These are phyloP conservation scores for Stygiomarasmius scandens DNA, from an alignment of 1,284 basidiomycete genomes.

Conservation along the genomic window DNA sequence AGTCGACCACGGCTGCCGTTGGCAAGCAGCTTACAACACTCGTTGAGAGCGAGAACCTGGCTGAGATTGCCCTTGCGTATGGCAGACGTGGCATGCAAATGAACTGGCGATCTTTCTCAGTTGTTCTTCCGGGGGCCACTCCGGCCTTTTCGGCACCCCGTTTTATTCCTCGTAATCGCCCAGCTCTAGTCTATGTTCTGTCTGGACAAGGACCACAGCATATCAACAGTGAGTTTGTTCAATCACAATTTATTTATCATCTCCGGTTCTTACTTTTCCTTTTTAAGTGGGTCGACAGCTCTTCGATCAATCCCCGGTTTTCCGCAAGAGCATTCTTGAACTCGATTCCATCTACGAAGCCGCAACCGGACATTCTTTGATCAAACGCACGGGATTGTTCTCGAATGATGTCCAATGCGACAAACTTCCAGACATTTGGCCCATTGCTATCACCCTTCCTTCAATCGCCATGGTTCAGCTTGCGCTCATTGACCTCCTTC, in stretches of 20 bases:
- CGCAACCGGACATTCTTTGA: conserved; percentile 31
- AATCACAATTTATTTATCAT: not conserved
- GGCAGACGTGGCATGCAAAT: conserved; percentile 34
- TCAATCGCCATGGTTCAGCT: conserved; percentile 46
- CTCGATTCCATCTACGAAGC: conserved; percentile 29
- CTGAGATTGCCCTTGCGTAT: conserved; percentile 20
- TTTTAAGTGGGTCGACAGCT: conserved; percentile 38
- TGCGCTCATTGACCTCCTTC: conserved; percentile 43
- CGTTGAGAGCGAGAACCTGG: not conserved
- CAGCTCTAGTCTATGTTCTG: conserved; percentile 35
- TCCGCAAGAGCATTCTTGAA: conserved; percentile 32
- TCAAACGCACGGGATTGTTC: conserved; percentile 20
- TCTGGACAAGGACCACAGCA: conserved; percentile 40
- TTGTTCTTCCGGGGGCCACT: conserved; percentile 15
- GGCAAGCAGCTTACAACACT: conserved; percentile 14
- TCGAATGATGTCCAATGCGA: conserved; percentile 14
- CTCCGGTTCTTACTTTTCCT: not conserved
- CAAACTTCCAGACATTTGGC: conserved; percentile 29
- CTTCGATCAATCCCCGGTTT: conserved; percentile 29
- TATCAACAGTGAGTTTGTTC: conserved; percentile 28
- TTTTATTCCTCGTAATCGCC: conserved; percentile 21
- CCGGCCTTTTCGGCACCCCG: conserved; percentile 24
- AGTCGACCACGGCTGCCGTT: conserved; percentile 28
- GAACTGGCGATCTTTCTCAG: conserved; percentile 32
- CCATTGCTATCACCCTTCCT: conserved; percentile 38